phyloP scores from a whole-genome alignment of 176 grass and related monocot genomes.

The Puya raimondii region DNA sequence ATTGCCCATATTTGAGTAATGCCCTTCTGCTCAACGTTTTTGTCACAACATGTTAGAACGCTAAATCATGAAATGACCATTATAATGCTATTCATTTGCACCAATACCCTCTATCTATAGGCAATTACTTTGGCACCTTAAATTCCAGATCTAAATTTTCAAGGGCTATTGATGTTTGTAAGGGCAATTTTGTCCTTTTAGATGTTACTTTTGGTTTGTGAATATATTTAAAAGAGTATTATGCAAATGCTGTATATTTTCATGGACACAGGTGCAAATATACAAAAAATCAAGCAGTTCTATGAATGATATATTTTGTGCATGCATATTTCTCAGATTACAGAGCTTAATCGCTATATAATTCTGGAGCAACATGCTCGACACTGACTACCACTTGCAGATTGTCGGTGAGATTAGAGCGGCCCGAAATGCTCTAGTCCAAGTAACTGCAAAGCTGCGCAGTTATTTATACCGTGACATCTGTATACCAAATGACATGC shows the following conservation, averaged over 20 bases:
- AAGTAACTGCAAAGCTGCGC: slow-evolving; percentile 69
- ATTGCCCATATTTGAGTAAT: too few species aligned
- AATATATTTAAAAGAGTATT: background rate
- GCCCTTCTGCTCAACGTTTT: too few species aligned
- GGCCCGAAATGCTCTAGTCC: slow-evolving; percentile 81
- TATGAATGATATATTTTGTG: too few species aligned
- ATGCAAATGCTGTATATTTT: background rate
- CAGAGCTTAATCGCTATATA: background rate
- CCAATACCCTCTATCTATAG: too few species aligned
- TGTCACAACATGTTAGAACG: background rate
- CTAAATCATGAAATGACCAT: too few species aligned
- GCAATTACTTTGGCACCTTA: too few species aligned
- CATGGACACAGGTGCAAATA: background rate
- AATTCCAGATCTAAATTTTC: too few species aligned
- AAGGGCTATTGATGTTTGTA: too few species aligned
- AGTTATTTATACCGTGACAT: slow-evolving; percentile 68
- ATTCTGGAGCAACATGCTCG: background rate
- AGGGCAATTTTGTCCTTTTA: too few species aligned
- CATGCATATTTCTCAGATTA: background rate
- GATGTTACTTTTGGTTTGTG: background rate
- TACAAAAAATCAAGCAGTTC: too few species aligned
- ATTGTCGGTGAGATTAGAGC: slow-evolving; percentile 98
- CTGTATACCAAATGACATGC: slow-evolving; percentile 36
- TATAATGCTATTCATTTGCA: too few species aligned
- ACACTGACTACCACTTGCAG: slow-evolving; percentile 24